Conservation (phyloP, 805 yeast species). For the Wickerhamomyces subpelliculosus region DNA sequence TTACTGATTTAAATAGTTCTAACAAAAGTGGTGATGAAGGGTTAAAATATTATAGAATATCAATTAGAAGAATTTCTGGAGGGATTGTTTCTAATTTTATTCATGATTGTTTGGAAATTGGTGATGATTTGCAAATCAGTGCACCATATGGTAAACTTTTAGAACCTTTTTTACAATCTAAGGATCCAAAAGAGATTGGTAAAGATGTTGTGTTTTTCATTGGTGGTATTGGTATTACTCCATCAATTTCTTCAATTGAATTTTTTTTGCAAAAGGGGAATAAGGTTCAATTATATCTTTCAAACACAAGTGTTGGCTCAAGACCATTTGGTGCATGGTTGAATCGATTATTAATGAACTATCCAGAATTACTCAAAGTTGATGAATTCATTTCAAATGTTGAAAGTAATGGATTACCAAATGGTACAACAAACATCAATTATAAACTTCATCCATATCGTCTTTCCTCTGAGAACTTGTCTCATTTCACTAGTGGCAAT, state of each 20-base stretch:
- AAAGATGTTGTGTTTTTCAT: conserved; percentile 36
- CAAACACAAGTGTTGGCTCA: conserved; percentile 4
- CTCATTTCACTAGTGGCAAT: conserved; percentile 5
- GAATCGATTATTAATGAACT: conserved; percentile 5
- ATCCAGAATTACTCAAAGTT: conserved; percentile 6
- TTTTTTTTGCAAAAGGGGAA: conserved; percentile 12
- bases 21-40: conserved; percentile 2
- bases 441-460: conserved; percentile 5
- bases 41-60: conserved; percentile 41
- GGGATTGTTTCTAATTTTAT: conserved; percentile 47
- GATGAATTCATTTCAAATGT: conserved; percentile 9
- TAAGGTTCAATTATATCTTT: conserved; percentile 9
- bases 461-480: conserved; percentile 2
- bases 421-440: not conserved
- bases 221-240: conserved; percentile 69
- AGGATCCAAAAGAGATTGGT: conserved; percentile 11
- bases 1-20: conserved; percentile 15
- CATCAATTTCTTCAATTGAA: conserved; percentile 47
- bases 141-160: conserved; percentile 56
- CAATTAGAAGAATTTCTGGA: conserved; percentile 41
- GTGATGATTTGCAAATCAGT: conserved; percentile 41
- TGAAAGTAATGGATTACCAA: not conserved
- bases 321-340: conserved; percentile 10
- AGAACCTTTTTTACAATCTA: conserved; percentile 19
- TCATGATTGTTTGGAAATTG: conserved; percentile 40